Conservation (phyloP, 78 protist genomes). For the Dictyostelium discoideum region DNA sequence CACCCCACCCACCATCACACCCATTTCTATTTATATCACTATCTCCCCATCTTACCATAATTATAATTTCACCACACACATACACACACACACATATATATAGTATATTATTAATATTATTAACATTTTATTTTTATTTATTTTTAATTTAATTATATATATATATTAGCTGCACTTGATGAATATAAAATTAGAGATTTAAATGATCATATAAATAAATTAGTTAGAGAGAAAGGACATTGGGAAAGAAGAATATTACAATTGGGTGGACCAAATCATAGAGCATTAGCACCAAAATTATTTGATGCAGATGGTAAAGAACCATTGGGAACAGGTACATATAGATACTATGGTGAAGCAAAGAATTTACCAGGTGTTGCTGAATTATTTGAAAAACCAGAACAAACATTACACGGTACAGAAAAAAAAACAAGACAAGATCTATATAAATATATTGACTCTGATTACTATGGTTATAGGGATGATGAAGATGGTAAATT, state of each 20-base stretch:
- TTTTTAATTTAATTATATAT: no score
- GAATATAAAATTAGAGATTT: constrained; percentile 95
- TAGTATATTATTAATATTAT: neutral
- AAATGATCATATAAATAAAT: constrained; percentile 97
- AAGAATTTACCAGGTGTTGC: constrained; percentile 96
- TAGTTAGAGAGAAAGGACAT: constrained; percentile 90
- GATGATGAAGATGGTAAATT: constrained; percentile 94
- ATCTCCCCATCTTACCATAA: neutral
- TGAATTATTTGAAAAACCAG: constrained; percentile 89
- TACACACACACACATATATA: neutral
- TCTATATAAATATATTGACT: constrained; percentile 83
- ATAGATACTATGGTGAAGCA: constrained; percentile 98
- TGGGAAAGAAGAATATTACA: constrained; percentile 96
- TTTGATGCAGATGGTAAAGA: constrained; percentile 73
- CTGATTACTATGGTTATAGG: constrained; percentile 95
- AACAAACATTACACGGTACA: neutral
- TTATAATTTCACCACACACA: neutral
- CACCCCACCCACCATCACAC: neutral
- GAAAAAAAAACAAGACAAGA: constrained; percentile 60
- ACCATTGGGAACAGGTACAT: constrained; percentile 55
- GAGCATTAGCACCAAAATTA: constrained; percentile 27
- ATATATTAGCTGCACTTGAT: constrained; percentile 82
- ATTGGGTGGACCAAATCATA: constrained; percentile 94
- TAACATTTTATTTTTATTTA: no score
- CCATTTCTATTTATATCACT: neutral